Evolutionary conservation across 345 rosid genomes (phyloP).

Genomic region (Sonneratia caseolaris): DNA sequence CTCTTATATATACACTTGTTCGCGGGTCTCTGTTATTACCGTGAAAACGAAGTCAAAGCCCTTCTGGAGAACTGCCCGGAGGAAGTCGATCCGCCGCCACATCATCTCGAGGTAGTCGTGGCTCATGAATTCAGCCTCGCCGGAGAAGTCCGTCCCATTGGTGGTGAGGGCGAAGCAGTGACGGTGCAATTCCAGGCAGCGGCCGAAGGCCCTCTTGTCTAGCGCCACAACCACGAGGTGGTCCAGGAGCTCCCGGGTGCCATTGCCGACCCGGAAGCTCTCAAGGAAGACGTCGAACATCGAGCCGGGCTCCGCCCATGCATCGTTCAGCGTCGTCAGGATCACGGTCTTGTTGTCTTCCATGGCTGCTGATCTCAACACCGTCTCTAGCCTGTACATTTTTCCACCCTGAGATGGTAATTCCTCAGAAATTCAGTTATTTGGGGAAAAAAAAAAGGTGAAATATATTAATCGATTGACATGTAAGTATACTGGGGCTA

Average conservation of each 20-base stretch:
- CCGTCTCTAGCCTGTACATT: constrained; percentile 29
- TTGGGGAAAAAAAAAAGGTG: no score
- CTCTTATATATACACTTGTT: no score
- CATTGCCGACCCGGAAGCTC: constrained; percentile 66
- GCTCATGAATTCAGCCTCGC: constrained; percentile 65
- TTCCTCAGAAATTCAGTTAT: no score
- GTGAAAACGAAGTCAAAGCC: constrained; percentile 70
- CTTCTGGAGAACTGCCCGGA: constrained; percentile 44
- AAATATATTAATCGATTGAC: no score
- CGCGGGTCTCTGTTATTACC: constrained; percentile 18
- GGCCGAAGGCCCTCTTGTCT: constrained; percentile 55
- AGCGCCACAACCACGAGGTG: constrained; percentile 45
- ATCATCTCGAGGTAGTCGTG: constrained; percentile 63
- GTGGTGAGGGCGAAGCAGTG: constrained; percentile 59
- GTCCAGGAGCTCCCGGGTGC: constrained; percentile 36
- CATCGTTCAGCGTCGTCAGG: constrained; percentile 51
- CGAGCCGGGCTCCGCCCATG: constrained; percentile 47
- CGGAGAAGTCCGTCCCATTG: constrained; percentile 28
- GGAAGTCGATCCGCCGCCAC: constrained; percentile 69
- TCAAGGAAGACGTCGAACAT: constrained; percentile 65
- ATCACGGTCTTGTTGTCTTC: constrained; percentile 53
- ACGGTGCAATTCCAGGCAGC: constrained; percentile 45
- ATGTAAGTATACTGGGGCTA: no score
- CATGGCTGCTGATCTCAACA: constrained; percentile 35
- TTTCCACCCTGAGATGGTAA: neutral